Evolutionary conservation across 164 flowering plant species (phyloP).

Genomic region (Stephania japonica): DNA sequence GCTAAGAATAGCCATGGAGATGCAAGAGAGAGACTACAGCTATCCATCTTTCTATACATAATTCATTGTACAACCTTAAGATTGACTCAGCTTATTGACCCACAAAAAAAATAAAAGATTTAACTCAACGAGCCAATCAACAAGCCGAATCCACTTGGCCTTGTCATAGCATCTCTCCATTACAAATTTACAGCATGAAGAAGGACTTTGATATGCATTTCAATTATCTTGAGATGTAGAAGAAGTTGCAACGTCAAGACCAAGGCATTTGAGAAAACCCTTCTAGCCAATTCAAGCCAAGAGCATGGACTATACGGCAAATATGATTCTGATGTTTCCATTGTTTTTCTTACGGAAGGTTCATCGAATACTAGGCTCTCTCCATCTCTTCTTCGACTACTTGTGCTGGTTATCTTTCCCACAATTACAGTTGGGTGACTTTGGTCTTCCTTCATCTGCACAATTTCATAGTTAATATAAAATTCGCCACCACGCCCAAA

Average conservation of each 20-base stretch:
- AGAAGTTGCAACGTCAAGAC: constrained; percentile 6
- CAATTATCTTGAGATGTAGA: neutral
- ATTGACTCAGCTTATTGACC: neutral
- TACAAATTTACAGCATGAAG: neutral
- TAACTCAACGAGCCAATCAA: neutral
- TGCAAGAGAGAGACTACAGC: neutral
- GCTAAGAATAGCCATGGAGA: neutral
- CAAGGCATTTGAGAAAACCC: constrained; percentile 17
- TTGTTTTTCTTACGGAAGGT: neutral
- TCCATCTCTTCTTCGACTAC: neutral
- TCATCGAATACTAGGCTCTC: neutral
- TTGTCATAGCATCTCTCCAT: neutral
- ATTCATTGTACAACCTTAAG: too few relatives aligned
- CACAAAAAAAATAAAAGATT: neutral
- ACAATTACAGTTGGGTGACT: neutral
- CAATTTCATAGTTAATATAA: neutral
- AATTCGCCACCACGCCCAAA: neutral
- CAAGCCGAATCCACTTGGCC: neutral
- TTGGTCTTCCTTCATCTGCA: neutral
- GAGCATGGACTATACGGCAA: constrained; percentile 9
- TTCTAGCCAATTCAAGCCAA: constrained; percentile 10
- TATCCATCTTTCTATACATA: neutral
- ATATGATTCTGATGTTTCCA: neutral
- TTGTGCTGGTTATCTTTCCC: neutral
- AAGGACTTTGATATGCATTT: neutral